Percentiles rank a stretch among this genome's conserved stretches.
These are phyloP conservation scores for Zizania latifolia DNA, from an alignment of 176 grass and related monocot species.

Conservation along the genomic window DNA sequence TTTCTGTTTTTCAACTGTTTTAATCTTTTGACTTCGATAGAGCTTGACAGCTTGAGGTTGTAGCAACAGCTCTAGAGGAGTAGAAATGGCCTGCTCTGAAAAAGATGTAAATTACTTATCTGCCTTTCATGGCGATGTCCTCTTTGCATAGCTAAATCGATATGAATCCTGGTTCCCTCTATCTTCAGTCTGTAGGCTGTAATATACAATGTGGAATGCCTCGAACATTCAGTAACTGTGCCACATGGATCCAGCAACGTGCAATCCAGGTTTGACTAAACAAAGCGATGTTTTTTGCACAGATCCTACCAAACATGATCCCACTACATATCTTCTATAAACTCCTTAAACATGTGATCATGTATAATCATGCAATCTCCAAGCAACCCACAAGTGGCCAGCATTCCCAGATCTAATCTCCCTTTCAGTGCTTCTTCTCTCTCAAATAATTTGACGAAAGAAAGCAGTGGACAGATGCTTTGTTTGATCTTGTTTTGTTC, in stretches of 20 bases:
- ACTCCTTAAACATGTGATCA: background rate
- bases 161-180: background rate
- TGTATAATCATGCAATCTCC: slow-evolving; percentile 4
- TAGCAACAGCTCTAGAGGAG: background rate
- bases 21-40: background rate
- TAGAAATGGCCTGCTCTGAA: background rate
- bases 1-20: background rate
- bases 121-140: background rate
- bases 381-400: slow-evolving; percentile 10
- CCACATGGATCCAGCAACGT: slow-evolving; percentile 24
- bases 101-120: background rate
- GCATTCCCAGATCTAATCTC: slow-evolving; percentile 29
- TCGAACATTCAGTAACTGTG: background rate
- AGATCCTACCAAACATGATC: slow-evolving; percentile 12
- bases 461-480: background rate
- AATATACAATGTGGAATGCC: slow-evolving; percentile 10
- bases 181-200: background rate
- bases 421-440: background rate
- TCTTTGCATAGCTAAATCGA: background rate
- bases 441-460: slow-evolving; percentile 25
- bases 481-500: slow-evolving; percentile 27
- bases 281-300: background rate
- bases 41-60: background rate
- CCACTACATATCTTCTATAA: background rate
- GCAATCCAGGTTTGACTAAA: slow-evolving; percentile 2